Conservation (phyloP, 441 rosid species). For the Lepidium campestre region DNA sequence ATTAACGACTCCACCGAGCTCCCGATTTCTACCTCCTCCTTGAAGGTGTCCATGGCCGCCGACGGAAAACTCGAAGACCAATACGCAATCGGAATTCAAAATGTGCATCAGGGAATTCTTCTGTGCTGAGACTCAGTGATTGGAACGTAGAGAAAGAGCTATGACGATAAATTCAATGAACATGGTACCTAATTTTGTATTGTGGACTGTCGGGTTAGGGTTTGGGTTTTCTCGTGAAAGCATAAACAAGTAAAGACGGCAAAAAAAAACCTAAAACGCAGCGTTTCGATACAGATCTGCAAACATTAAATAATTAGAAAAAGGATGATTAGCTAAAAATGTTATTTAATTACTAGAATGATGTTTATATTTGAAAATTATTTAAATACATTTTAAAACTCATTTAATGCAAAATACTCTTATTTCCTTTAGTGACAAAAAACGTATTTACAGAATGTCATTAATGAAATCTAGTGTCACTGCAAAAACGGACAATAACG, state of each 20-base stretch:
- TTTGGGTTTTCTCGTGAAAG: conserved; percentile 41
- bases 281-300: conserved; percentile 4
- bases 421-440: too few relatives aligned
- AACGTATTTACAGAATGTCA: too few relatives aligned
- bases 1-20: conserved; percentile 57
- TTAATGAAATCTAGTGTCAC: too few relatives aligned
- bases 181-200: conserved; percentile 3
- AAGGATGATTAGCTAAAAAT: too few relatives aligned
- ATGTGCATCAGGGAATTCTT: conserved; percentile 47
- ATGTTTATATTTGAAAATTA: too few relatives aligned
- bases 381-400: too few relatives aligned
- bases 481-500: too few relatives aligned
- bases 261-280: background rate
- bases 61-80: conserved; percentile 34
- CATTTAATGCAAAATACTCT: too few relatives aligned
- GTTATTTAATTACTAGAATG: too few relatives aligned
- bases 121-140: conserved; percentile 7
- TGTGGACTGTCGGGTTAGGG: conserved; percentile 29
- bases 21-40: conserved; percentile 57
- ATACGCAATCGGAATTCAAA: conserved; percentile 28
- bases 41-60: conserved; percentile 60
- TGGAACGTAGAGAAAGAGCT: background rate
- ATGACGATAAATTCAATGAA: background rate
- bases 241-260: conserved; percentile 9
- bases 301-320: background rate